These are phyloP conservation scores for Alternaria hordeiaustralica DNA, from an alignment of 2,329 filamentous ascomycete species.

Conservation along the genomic window DNA sequence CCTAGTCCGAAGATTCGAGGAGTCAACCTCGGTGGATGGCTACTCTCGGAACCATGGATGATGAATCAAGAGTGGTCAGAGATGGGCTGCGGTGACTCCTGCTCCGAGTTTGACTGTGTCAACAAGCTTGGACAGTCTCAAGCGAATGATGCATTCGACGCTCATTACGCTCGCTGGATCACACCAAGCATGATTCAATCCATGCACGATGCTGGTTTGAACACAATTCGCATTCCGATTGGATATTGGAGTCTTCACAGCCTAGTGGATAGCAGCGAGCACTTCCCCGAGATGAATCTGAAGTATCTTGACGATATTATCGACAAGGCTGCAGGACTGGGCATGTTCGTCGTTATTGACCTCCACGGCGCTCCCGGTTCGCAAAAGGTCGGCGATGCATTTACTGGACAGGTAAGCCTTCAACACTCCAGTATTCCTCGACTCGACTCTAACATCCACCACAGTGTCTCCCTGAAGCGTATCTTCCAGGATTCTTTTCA, in stretches of 20 bases:
- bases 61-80: constrained; percentile 54
- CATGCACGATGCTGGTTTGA: constrained; percentile 59
- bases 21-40: constrained; percentile 61
- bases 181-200: constrained; percentile 56
- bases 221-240: constrained; percentile 62
- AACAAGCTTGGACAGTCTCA: constrained; percentile 54
- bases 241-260: constrained; percentile 64
- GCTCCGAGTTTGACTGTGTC: constrained; percentile 64
- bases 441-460: neutral
- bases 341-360: constrained; percentile 62
- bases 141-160: constrained; percentile 56
- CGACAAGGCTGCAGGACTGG: constrained; percentile 57
- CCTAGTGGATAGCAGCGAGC: constrained; percentile 57
- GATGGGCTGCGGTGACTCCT: constrained; percentile 55
- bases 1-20: constrained; percentile 57
- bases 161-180: constrained; percentile 61
- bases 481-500: constrained; percentile 61
- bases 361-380: constrained; percentile 61
- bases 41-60: constrained; percentile 65
- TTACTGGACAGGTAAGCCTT: constrained; percentile 53
- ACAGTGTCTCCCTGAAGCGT: constrained; percentile 26
- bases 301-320: constrained; percentile 57
- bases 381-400: constrained; percentile 55
- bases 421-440: neutral
- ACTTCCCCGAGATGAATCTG: constrained; percentile 59